Evolutionary conservation across 192 early-diverging fungal genomes (phyloP).

Genomic region (Podila epicladia): DNA sequence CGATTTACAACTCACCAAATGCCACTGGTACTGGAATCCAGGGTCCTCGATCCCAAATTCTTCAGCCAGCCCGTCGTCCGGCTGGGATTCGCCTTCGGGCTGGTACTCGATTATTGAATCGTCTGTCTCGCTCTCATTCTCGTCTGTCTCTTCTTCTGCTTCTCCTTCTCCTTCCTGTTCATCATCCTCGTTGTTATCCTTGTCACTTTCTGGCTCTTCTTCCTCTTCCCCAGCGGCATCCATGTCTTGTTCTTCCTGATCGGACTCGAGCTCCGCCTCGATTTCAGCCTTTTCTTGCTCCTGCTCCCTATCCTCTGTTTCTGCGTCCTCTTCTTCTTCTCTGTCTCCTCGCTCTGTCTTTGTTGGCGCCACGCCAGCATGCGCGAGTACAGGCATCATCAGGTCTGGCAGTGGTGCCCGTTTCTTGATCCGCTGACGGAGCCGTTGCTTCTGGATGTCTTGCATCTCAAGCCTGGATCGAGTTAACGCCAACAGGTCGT

Average conservation of each 20-base stretch:
- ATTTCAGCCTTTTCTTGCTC: not conserved
- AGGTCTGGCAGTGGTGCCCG: slow-evolving; percentile 21
- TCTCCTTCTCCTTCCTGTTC: not conserved
- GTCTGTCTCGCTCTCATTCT: not conserved
- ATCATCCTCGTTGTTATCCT: not conserved
- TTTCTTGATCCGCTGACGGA: slow-evolving; percentile 34
- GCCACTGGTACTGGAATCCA: slow-evolving; percentile 83
- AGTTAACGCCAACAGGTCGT: not conserved
- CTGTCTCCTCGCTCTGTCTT: not conserved
- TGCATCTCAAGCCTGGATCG: not conserved
- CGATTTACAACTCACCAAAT: slow-evolving; percentile 65
- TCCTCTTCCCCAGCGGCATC: not conserved
- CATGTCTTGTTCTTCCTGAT: not conserved
- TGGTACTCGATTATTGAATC: slow-evolving; percentile 6
- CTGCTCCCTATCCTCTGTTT: not conserved
- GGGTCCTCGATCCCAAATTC: slow-evolving; percentile 72
- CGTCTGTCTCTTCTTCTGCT: not conserved
- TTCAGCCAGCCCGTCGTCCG: slow-evolving; percentile 13
- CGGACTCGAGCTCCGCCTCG: slow-evolving; percentile 2
- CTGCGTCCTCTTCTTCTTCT: not conserved
- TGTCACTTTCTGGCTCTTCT: not conserved
- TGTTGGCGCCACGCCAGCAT: not conserved
- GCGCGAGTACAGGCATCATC: not conserved
- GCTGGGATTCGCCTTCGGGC: slow-evolving; percentile 17
- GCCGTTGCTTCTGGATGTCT: slow-evolving; percentile 23